Percentiles rank a stretch among this genome's conserved stretches.
phyloP scores from a whole-genome alignment of 495 filamentous ascomycete species.

The Penicillium malachiteum region DNA sequence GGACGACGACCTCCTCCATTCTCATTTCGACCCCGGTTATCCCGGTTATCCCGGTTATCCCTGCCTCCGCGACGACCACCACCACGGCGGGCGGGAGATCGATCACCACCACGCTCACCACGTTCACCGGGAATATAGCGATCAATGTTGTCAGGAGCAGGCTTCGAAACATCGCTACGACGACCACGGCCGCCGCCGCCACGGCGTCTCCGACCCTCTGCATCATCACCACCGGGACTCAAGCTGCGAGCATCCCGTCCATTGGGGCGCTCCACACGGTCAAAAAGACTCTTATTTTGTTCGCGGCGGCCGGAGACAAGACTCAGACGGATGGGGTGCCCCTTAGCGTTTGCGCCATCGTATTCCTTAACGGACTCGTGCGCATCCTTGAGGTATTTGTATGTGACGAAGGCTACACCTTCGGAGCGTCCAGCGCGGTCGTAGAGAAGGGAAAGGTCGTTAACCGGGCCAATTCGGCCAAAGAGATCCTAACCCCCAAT shows the following conservation, averaged over 20 bases:
- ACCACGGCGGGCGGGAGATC: conserved; percentile 38
- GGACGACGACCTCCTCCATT: conserved; percentile 52
- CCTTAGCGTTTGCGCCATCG: conserved; percentile 88
- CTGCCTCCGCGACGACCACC: conserved; percentile 51
- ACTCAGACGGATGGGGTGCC: conserved; percentile 83
- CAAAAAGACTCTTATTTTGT: conserved; percentile 64
- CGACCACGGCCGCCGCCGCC: conserved; percentile 36
- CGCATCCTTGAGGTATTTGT: conserved; percentile 66
- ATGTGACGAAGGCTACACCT: conserved; percentile 83
- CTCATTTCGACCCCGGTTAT: conserved; percentile 29
- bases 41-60: conserved; percentile 34
- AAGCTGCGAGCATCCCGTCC: conserved; percentile 40
- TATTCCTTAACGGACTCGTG: conserved; percentile 73
- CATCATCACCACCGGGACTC: conserved; percentile 38
- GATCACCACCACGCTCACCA: neutral
- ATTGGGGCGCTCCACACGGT: conserved; percentile 60
- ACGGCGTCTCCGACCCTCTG: conserved; percentile 39
- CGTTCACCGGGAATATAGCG: conserved; percentile 72
- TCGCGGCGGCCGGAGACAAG: conserved; percentile 60
- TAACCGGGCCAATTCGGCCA: conserved; percentile 69
- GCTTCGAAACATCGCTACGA: conserved; percentile 66
- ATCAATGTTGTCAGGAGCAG: conserved; percentile 72
- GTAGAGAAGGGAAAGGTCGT: conserved; percentile 71
- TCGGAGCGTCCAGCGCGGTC: conserved; percentile 90
- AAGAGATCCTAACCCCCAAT: conserved; percentile 67